These are phyloP conservation scores for Erodium trifolium DNA, from an alignment of 441 rosid genomes.

Conservation along the genomic window DNA sequence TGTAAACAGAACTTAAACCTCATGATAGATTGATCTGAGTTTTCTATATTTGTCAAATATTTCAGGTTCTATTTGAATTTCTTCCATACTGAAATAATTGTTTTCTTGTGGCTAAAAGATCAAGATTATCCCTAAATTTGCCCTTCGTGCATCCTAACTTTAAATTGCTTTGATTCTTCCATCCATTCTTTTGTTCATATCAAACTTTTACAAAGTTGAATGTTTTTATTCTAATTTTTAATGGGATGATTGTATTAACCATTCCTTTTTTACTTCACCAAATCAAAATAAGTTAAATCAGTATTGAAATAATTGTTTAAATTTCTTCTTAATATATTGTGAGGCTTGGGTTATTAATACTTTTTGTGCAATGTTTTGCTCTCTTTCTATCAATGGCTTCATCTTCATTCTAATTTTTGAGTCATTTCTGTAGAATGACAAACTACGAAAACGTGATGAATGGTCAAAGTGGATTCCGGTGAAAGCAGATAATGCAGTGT, in stretches of 20 bases:
- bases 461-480: conserved; percentile 74
- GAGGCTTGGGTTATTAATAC: not conserved
- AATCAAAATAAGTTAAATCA: not conserved
- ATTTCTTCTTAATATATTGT: not conserved
- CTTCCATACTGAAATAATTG: not conserved
- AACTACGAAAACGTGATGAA: conserved; percentile 56
- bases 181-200: not conserved
- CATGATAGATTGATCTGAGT: not conserved
- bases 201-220: not conserved
- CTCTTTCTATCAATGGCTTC: conserved; percentile 11
- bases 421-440: conserved; percentile 44
- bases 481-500: conserved; percentile 19
- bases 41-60: not conserved
- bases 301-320: not conserved
- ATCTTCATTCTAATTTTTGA: conserved; percentile 10
- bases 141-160: not conserved
- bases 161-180: not conserved
- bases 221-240: not conserved
- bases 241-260: not conserved
- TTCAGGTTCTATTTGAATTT: not conserved
- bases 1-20: not conserved
- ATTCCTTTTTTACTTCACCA: not conserved
- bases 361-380: conserved; percentile 2
- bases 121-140: not conserved
- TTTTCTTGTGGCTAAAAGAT: not conserved